Percentiles rank a stretch among this genome's conserved stretches.
These are phyloP conservation scores for Scedosporium apiospermum DNA, from an alignment of 2,329 filamentous ascomycete species.

Conservation along the genomic window DNA sequence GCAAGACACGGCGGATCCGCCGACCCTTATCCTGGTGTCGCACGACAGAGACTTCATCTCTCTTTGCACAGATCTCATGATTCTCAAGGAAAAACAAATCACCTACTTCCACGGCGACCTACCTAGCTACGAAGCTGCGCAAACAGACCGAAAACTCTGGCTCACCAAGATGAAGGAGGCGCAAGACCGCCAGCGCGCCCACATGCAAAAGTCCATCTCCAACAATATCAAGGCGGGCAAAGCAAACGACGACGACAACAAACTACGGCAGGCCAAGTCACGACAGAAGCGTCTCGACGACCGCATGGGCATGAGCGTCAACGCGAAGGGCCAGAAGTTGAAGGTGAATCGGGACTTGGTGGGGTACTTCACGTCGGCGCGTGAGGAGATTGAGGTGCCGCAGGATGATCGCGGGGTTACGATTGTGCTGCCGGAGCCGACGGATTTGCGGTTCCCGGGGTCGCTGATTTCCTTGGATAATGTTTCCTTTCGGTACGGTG, in stretches of 20 bases:
- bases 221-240: slow-evolving; percentile 68
- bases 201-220: slow-evolving; percentile 69
- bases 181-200: slow-evolving; percentile 69
- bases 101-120: slow-evolving; percentile 69
- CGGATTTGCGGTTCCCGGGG: slow-evolving; percentile 65
- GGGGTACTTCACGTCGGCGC: slow-evolving; percentile 48
- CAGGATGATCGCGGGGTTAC: slow-evolving; percentile 49
- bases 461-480: slow-evolving; percentile 64
- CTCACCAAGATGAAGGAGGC: slow-evolving; percentile 71
- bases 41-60: slow-evolving; percentile 79
- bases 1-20: slow-evolving; percentile 39
- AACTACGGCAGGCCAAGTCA: slow-evolving; percentile 75
- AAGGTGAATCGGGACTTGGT: slow-evolving; percentile 67
- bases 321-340: slow-evolving; percentile 62
- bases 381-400: slow-evolving; percentile 64
- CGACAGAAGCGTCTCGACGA: slow-evolving; percentile 80
- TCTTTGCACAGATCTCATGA: slow-evolving; percentile 66
- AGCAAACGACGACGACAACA: slow-evolving; percentile 73
- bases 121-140: slow-evolving; percentile 59
- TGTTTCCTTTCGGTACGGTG: slow-evolving; percentile 54
- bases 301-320: slow-evolving; percentile 67
- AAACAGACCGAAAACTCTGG: slow-evolving; percentile 57
- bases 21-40: slow-evolving; percentile 69
- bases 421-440: slow-evolving; percentile 50
- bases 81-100: slow-evolving; percentile 62